Conservation (phyloP, 1,284 basidiomycete genomes). For the Xerocomus minutiporus region DNA sequence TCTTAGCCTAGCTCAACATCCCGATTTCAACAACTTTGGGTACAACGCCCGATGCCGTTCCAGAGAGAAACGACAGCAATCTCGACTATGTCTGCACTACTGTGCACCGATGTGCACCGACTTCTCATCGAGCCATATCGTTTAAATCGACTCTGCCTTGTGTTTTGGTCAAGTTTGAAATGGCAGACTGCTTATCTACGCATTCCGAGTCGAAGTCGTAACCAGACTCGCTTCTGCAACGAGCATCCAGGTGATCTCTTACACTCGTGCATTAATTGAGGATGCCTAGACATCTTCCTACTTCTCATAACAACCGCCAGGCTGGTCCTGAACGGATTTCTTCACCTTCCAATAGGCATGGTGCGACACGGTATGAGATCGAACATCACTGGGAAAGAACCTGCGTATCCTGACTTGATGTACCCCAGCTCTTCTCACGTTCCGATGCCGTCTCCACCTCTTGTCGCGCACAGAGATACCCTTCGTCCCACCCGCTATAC, state of each 20-base stretch:
- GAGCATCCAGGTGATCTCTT: constrained; percentile 18
- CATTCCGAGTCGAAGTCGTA: background rate
- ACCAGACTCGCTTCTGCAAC: constrained; percentile 1
- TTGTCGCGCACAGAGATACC: constrained; percentile 1
- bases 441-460: constrained; percentile 6
- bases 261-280: constrained; percentile 7
- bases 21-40: background rate
- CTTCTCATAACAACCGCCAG: constrained; percentile 10
- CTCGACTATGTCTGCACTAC: background rate
- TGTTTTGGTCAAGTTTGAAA: constrained; percentile 23
- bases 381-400: constrained; percentile 1
- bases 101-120: background rate
- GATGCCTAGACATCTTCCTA: constrained; percentile 18
- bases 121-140: no score
- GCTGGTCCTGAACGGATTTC: constrained; percentile 20
- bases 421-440: constrained; percentile 13
- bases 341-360: background rate
- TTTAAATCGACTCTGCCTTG: constrained; percentile 2
- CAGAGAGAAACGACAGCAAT: background rate
- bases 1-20: background rate
- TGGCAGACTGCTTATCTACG: constrained; percentile 14
- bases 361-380: background rate
- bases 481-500: constrained; percentile 9
- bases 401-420: constrained; percentile 2
- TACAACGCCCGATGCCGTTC: background rate